Percentiles rank a stretch among this genome's conserved stretches.
Conservation (phyloP, 2,329 filamentous ascomycete species). For the Alternaria rosae region DNA sequence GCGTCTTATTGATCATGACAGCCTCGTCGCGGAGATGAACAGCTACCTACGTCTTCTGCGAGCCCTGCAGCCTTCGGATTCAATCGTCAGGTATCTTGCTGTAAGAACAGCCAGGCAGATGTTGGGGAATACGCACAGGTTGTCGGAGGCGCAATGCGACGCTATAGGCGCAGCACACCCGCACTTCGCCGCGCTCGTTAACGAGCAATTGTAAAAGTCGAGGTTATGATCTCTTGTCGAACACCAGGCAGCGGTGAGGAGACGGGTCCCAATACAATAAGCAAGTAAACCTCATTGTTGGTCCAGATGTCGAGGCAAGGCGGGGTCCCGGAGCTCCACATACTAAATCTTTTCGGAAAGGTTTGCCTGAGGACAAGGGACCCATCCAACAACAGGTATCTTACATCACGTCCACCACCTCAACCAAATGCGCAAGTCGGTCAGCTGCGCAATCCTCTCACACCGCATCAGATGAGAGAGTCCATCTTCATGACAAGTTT, state of each 20-base stretch:
- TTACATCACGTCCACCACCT: not conserved
- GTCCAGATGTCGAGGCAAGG: not conserved
- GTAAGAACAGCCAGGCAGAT: not conserved
- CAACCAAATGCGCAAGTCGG: not conserved
- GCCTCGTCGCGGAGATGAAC: not conserved
- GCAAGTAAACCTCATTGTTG: not conserved
- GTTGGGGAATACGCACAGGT: not conserved
- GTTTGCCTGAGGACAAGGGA: not conserved
- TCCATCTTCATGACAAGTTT: not conserved
- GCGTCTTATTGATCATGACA: not conserved
- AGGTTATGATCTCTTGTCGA: not conserved
- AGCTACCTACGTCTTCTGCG: not conserved
- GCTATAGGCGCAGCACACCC: not conserved
- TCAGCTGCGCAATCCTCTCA: not conserved
- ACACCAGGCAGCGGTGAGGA: not conserved
- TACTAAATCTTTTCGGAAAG: not conserved
- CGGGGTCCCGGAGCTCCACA: constrained; percentile 1
- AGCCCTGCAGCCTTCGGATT: not conserved
- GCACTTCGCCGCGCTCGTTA: not conserved
- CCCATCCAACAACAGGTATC: not conserved
- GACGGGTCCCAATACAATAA: not conserved
- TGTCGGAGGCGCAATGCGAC: not conserved
- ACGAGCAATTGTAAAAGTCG: not conserved
- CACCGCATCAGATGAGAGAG: not conserved
- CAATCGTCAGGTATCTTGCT: not conserved